Base-by-base conservation (phyloP, 108 stramenopile species). In the Seminavis robusta region DNA sequence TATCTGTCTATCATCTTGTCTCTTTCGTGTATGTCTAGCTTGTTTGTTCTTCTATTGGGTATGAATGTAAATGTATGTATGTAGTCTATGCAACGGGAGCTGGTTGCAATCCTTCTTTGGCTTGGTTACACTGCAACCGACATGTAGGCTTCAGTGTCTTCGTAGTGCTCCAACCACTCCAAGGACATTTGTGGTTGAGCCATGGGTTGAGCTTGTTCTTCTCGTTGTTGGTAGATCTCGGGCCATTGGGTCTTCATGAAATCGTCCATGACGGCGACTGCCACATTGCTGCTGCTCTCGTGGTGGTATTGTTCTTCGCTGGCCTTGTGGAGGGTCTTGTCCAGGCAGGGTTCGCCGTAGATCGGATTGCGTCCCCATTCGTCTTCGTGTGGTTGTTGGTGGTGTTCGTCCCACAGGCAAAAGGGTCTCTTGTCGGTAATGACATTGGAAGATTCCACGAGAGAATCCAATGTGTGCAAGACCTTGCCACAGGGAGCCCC, bases 281-380 rank as follows among this genome's bases (percentile, higher is more conserved):
- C 66, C 6, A 52, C 43, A 4, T 32, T 25, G 5, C 25, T 20
- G 15, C 28, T 21, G 11, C 27, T 53, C 21, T 53, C n/a, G n/a
- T n/a, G n/a, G n/a, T n/a, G 23, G 52, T 65, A 67, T 26, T 67
- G 66, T 37, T 67, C 66, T 26, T 32, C 20, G 4, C 47, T 50
- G 33, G 66, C 66, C 7, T 52, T 21, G 33, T 67, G 66, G 3
- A 47, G 26, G 10, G 50, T 39, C 10, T 56, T 56, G 19, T 29
- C 17, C 1, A 33, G 17, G n/a, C n/a, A n/a, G 31, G 45, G n/a
- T 3, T 20, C 17, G 1, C 29, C 50, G 41, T 59, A 67, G 13
- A 52, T 23, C 2, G 66, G n/a, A 20, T 11, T 32, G 20, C 66
- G 57, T 34, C 66, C 66, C 54, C 54, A 67, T 2, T 52, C 48